Conservation (phyloP, 2,329 filamentous ascomycete genomes). For the Colletotrichum sp. region DNA sequence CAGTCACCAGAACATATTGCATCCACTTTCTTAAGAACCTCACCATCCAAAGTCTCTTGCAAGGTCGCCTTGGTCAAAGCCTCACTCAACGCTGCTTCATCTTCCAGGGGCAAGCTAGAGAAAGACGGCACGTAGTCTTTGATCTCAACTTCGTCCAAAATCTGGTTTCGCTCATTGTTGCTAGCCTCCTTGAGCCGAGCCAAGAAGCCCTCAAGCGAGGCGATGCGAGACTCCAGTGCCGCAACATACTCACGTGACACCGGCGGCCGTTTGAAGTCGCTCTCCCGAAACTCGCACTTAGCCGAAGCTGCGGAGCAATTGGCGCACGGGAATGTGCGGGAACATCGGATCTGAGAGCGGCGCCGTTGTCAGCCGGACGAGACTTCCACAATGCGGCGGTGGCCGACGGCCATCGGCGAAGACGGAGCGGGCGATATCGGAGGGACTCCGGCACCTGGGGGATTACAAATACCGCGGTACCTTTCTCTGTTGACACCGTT, state of each 20-base stretch:
- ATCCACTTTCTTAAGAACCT: not conserved
- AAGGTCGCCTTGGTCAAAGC: conserved; percentile 10
- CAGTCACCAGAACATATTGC: not conserved
- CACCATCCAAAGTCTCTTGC: conserved; percentile 12
- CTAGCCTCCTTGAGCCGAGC: conserved; percentile 36
- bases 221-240: conserved; percentile 28
- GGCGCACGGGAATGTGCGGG: conserved; percentile 20
- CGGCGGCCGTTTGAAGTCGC: conserved; percentile 21
- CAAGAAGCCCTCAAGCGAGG: conserved; percentile 26
- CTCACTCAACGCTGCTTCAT: not conserved
- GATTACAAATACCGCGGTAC: not conserved
- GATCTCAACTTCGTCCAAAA: conserved; percentile 36
- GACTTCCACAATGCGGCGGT: not conserved
- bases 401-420: not conserved
- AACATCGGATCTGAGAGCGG: conserved; percentile 21
- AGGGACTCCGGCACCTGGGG: not conserved
- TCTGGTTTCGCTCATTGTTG: conserved; percentile 28
- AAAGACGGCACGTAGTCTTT: conserved; percentile 26
- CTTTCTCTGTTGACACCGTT: conserved; percentile 16
- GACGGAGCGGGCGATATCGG: not conserved
- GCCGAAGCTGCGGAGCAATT: conserved; percentile 17
- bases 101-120: not conserved
- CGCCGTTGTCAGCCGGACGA: not conserved
- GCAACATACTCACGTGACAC: conserved; percentile 30
- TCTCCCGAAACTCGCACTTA: conserved; percentile 22